Base-by-base conservation (phyloP, 306 rosid species). In the Acacia crassicarpa region DNA sequence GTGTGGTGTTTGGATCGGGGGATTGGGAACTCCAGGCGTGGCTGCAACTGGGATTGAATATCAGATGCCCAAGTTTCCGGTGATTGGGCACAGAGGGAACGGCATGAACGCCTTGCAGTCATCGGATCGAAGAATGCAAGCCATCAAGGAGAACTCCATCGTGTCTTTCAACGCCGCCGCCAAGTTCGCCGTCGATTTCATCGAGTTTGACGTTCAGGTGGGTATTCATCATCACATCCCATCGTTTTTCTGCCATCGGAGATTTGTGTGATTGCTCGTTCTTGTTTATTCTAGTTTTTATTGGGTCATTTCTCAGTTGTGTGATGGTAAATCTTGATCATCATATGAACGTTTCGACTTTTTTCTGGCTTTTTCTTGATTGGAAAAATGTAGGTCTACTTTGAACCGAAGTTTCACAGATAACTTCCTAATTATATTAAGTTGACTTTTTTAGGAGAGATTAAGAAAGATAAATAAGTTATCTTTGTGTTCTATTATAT, bases 171-270 rank as follows among this genome's bases (percentile, higher is more conserved):
- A 90, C 67, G 81, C 85, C 5, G 97, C 97, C 1, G 67, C 92
- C 10, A 46, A 46, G 38, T 91, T 83, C 70, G 91, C 93, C 1
- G 63, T 94, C 16, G 90, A 92, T 82, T 94, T 83, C 88, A 61
- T 94, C 23, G 94, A 94, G 78, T 92, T 92, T 20, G 97, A 92
- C 51, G 98, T 94, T 88, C 97, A 90, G 97, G 98, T 65, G n/a
- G 22, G n/a, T 32, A 3, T 56, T 33, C 45, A 66, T 66, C 45
- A 23, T 19, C 45, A 5, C 45, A 35, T 16, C 23, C 16, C 35
- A 2, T 63, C 69, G 38, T 41, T 30, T 61, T 61, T 35, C 72
- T 8, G 11, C n/a, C 46, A 19, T 20, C 8, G 8, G 30, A 27
- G 17, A 68, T 68, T 17, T 30, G n/a, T 2, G n/a, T 63, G 69